Percentiles rank a stretch among this genome's conserved stretches.
These are phyloP conservation scores for Hypoxylon subgilvum DNA, from an alignment of 495 filamentous ascomycete genomes.

Conservation along the genomic window DNA sequence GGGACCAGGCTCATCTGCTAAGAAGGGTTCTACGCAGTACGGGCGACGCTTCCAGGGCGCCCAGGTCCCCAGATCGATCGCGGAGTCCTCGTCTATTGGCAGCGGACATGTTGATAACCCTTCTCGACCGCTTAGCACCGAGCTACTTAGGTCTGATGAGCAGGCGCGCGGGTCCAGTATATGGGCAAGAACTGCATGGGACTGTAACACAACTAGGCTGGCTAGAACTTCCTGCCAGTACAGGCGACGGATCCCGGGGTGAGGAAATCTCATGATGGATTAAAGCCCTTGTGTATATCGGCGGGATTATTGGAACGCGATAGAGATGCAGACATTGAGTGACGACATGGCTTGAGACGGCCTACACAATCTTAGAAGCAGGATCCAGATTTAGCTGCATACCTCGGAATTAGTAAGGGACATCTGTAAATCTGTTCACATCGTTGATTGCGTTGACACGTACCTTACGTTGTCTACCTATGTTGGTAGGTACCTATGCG, in stretches of 20 bases:
- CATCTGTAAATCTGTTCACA: conserved; percentile 31
- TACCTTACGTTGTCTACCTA: background rate
- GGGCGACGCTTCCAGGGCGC: conserved; percentile 40
- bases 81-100: conserved; percentile 27
- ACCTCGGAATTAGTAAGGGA: background rate
- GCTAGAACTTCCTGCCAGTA: background rate
- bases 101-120: conserved; percentile 12
- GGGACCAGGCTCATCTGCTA: conserved; percentile 6
- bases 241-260: background rate
- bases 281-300: background rate
- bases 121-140: background rate
- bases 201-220: background rate
- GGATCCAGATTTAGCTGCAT: background rate
- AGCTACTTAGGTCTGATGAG: background rate
- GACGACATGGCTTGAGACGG: too few species aligned
- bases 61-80: conserved; percentile 22
- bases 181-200: background rate
- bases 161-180: conserved; percentile 1
- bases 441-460: background rate
- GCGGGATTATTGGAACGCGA: background rate
- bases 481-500: too few species aligned
- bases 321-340: too few species aligned
- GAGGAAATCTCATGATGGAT: conserved; percentile 1
- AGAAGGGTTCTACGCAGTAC: conserved; percentile 32
- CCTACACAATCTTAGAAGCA: background rate